These are phyloP conservation scores for Torulaspora globosa DNA, from an alignment of 1,139 yeast species.

Conservation along the genomic window DNA sequence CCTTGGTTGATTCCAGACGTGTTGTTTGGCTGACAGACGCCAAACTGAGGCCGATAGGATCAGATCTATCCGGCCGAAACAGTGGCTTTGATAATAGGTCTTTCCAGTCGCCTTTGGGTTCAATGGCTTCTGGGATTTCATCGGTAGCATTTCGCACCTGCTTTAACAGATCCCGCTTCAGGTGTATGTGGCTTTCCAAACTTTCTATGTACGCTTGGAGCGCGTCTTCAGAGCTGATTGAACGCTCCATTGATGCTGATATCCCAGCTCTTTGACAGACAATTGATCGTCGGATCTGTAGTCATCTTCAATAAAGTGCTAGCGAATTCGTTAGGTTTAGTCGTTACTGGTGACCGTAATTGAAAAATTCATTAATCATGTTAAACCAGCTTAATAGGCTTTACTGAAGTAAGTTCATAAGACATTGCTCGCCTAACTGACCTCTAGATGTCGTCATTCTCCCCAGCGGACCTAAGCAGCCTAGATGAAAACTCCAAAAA, in stretches of 20 bases:
- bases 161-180: conserved; percentile 27
- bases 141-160: conserved; percentile 26
- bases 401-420: not conserved
- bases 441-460: conserved; percentile 51
- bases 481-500: conserved; percentile 69
- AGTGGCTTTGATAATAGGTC: conserved; percentile 28
- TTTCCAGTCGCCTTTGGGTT: conserved; percentile 18
- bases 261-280: too few species aligned
- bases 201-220: conserved; percentile 22
- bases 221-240: not conserved
- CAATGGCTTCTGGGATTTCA: conserved; percentile 9
- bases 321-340: not conserved
- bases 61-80: conserved; percentile 33
- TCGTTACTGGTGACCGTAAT: not conserved
- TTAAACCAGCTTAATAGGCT: not conserved
- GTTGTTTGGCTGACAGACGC: conserved; percentile 18
- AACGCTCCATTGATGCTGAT: not conserved
- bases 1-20: conserved; percentile 19
- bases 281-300: not conserved
- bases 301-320: not conserved
- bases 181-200: conserved; percentile 29
- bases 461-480: conserved; percentile 55
- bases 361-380: conserved; percentile 2
- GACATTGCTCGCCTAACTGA: not conserved
- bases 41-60: conserved; percentile 33